Evolutionary conservation across 2,329 filamentous ascomycete species (phyloP), one percentile per base, ranked within the genome.

Genomic region (Talaromyces sp.): DNA sequence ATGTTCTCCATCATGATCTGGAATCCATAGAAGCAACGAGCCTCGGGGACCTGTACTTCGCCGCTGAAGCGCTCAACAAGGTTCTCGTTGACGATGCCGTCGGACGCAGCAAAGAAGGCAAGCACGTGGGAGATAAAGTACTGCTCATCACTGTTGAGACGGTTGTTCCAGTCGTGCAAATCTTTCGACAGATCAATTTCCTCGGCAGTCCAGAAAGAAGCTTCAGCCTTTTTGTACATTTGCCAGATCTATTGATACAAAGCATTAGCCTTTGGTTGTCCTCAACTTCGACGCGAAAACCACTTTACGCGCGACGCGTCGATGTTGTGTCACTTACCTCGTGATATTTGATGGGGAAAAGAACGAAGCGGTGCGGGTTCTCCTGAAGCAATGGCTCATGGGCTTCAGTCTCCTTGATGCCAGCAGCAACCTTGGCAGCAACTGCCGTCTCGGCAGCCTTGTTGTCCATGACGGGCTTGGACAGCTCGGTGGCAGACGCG

Each of bases 1-100:
- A 99, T 96, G 83, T 99, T 99, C 85, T 99, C 95, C 91, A 99
- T 98, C 95, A 99, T 99, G 83, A 98, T 98, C 83, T 99, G 95
- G 87, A 99, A 99, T 67, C 95, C 95, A 79, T 99, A 99, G 86
- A 99, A 99, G 88, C 95, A 99, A 73, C 95, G 92, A 67, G 95
- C 95, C 82, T 99, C 95, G 10, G 95, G 94, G 63, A 98, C 88
- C 82, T 99, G 95, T 33, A 99, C 94, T 81, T 99, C 95, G 67
- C 87, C 89, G 73, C 91, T 96, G 87, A 99, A 99, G 66, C 95
- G 91, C 86, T 98, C 93, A 64, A 99, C 88, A 28, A 99, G 85
- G 84, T 99, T 99, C 86, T 99, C 95, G 77, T 99, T 99, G 84
- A 99, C 95, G 68, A 99, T 99, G 74, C 95, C 95, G 73, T 99